Conservation (phyloP, 371 early-diverging fungal genomes). For the Nematocida sp. region DNA sequence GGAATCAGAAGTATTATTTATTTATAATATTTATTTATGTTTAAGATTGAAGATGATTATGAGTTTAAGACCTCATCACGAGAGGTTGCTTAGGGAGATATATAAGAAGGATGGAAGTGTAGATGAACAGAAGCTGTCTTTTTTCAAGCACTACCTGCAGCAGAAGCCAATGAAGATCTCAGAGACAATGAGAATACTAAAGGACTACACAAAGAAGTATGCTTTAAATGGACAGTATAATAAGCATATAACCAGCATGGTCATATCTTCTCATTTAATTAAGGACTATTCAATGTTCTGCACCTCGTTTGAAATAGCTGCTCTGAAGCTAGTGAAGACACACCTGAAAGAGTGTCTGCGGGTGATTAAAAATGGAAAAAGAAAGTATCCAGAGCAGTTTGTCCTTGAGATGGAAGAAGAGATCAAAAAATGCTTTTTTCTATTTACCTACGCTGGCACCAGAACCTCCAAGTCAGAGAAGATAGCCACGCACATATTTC, state of each 20-base stretch:
- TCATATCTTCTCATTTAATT: constrained; percentile 39
- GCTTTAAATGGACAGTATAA: background rate
- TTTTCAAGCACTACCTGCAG: constrained; percentile 53
- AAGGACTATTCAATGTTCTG: constrained; percentile 50
- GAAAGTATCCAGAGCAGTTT: background rate
- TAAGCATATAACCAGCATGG: constrained; percentile 35
- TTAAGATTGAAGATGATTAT: no score
- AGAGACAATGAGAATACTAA: constrained; percentile 25
- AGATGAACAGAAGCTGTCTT: constrained; percentile 55
- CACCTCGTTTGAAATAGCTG: constrained; percentile 48
- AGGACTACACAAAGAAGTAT: constrained; percentile 44
- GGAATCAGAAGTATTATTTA: constrained; percentile 41
- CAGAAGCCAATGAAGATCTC: constrained; percentile 52
- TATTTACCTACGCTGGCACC: constrained; percentile 47
- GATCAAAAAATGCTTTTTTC: constrained; percentile 42
- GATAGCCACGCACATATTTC: constrained; percentile 22
- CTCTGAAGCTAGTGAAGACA: constrained; percentile 43
- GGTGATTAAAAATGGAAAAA: constrained; percentile 4
- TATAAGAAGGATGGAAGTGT: constrained; percentile 46
- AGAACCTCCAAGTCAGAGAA: constrained; percentile 41
- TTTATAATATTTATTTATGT: no score
- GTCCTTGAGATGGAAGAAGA: background rate
- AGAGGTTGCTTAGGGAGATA: constrained; percentile 44
- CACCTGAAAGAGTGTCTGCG: constrained; percentile 33
- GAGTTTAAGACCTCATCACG: constrained; percentile 52